phyloP scores from a whole-genome alignment of 2,329 filamentous ascomycete species.

The Sclerotinia subarctica region DNA sequence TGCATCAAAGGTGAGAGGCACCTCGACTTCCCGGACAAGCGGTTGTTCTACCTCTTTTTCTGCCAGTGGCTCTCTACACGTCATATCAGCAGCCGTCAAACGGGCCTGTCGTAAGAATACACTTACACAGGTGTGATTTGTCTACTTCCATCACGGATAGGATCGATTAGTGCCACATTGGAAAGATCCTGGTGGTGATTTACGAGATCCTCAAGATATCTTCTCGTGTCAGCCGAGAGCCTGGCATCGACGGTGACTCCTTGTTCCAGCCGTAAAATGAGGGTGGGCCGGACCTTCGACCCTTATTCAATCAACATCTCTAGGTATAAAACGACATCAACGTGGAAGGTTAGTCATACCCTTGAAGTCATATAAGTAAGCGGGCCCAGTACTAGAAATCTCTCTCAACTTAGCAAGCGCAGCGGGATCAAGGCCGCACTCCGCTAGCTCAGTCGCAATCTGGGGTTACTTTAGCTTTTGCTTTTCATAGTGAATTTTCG shows the following conservation, averaged over 20 bases:
- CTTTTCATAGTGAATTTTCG: slow-evolving; percentile 36
- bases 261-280: slow-evolving; percentile 65
- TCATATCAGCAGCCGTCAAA: neutral
- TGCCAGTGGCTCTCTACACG: neutral
- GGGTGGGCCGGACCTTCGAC: slow-evolving; percentile 58
- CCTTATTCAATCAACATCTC: slow-evolving; percentile 26
- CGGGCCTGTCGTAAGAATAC: neutral
- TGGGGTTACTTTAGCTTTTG: slow-evolving; percentile 8
- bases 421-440: slow-evolving; percentile 12
- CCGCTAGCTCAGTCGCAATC: slow-evolving; percentile 19
- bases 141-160: neutral
- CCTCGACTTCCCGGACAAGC: slow-evolving; percentile 54
- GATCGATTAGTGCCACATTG: neutral
- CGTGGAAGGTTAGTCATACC: slow-evolving; percentile 40
- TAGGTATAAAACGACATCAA: neutral
- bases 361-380: slow-evolving; percentile 54
- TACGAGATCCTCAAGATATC: slow-evolving; percentile 58
- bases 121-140: neutral
- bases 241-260: slow-evolving; percentile 67
- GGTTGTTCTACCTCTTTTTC: slow-evolving; percentile 10
- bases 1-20: slow-evolving; percentile 72
- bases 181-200: slow-evolving; percentile 7
- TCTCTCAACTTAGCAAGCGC: slow-evolving; percentile 24
- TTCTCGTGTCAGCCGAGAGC: slow-evolving; percentile 54
- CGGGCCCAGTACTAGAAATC: slow-evolving; percentile 18